Base-by-base conservation (phyloP, 495 filamentous ascomycete genomes). In the Lineolata rhizophorae region DNA sequence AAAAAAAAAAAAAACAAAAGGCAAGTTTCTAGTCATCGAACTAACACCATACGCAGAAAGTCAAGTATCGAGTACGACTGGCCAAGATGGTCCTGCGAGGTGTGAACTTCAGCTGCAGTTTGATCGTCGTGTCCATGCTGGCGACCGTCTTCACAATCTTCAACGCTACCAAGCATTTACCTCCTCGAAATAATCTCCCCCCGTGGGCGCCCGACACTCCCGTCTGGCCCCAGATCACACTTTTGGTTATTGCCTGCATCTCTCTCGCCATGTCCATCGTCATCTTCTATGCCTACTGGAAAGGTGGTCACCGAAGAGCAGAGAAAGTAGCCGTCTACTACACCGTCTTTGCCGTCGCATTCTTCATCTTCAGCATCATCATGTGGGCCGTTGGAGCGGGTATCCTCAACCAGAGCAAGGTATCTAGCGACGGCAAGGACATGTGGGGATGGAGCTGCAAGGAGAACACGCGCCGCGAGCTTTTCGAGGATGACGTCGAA, bases 401-500 rank as follows among this genome's bases (percentile, higher is more conserved):
- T 32, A 59, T 94, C 37, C 68, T 93, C 39, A 74, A 93, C 47
- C 64, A 70, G 44, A 68, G 66, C 21, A 76, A 76, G 45, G 57
- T 64, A 39, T 72, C 67, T 46, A 73, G 71, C 42, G 55, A 67
- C 24, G 73, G 70, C 35, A 63, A 93, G 44, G 87, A 95, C 49
- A 61, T 99, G 45, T 99, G 87, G 87, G 85, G 83, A 18, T 99
- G 87, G 87, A 64, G 79, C 2, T 99, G 87, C 47, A 76, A 80
- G 18, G 64, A 92, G 38, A 95, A 94, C 48, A 72, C 67, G 29
- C 68, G 87, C 31, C 52, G 70, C 24, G 50, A 76, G 35, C 52
- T 90, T 15, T 93, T 81, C 50, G 49, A 67, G 35, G 53, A 81
- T 16, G 69, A 80, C 31, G 64, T 99, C 37, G 65, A 83, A 52